phyloP scores from a whole-genome alignment of 768 basidiomycete species.

The Leccinum uliginosum region DNA sequence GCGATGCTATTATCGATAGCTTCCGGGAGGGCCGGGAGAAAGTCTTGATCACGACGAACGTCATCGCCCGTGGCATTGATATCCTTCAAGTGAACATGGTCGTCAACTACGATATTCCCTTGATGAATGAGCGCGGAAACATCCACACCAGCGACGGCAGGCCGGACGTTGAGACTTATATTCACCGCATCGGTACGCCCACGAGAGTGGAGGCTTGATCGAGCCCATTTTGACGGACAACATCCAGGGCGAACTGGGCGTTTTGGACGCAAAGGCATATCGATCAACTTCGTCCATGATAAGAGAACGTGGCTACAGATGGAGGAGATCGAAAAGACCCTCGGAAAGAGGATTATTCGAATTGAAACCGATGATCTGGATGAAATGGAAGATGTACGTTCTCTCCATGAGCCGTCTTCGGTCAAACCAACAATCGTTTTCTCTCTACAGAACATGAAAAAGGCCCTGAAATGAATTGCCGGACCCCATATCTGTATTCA shows the following conservation, averaged over 20 bases:
- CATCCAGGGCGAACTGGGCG: conserved; percentile 91
- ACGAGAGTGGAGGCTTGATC: background rate
- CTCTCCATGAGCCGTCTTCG: background rate
- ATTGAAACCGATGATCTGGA: conserved; percentile 91
- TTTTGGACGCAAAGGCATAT: conserved; percentile 95
- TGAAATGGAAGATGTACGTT: conserved; percentile 84
- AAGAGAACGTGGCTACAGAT: conserved; percentile 83
- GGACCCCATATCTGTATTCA: background rate
- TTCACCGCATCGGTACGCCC: conserved; percentile 88
- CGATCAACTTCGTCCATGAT: conserved; percentile 97
- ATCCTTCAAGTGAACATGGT: conserved; percentile 99
- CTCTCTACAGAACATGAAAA: conserved; percentile 68
- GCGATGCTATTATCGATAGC: conserved; percentile 88
- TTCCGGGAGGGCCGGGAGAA: conserved; percentile 97
- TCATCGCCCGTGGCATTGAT: conserved; percentile 97
- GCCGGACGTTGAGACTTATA: conserved; percentile 95
- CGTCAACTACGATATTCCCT: conserved; percentile 96
- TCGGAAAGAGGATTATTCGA: conserved; percentile 73
- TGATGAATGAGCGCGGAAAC: conserved; percentile 66
- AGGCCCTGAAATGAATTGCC: conserved; percentile 56
- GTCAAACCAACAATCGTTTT: background rate
- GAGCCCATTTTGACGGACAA: background rate
- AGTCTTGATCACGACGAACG: conserved; percentile 97
- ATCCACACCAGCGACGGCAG: conserved; percentile 43
- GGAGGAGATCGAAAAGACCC: conserved; percentile 78